These are phyloP conservation scores for Leishmania tropica DNA, from an alignment of 208 protist genomes.

Conservation along the genomic window DNA sequence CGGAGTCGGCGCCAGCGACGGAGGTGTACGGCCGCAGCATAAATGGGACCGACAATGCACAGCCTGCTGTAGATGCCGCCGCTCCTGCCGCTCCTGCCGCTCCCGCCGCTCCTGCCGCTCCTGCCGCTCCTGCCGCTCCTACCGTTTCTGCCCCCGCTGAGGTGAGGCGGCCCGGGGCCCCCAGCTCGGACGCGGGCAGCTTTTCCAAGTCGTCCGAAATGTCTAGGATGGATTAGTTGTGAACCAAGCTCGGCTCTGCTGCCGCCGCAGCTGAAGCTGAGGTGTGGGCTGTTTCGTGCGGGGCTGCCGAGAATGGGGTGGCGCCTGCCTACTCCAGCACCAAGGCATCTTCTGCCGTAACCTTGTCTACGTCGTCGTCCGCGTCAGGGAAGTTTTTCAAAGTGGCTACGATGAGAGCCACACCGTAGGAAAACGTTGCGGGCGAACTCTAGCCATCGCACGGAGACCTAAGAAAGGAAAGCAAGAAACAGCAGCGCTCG, in stretches of 20 bases:
- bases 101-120: background rate
- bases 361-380: constrained; percentile 2
- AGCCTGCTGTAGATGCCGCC: background rate
- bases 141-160: background rate
- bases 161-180: background rate
- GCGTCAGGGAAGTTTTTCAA: constrained; percentile 3
- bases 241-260: too few relatives aligned
- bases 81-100: background rate
- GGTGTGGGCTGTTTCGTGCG: background rate
- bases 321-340: background rate
- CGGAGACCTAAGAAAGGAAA: background rate
- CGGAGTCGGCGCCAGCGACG: constrained; percentile 5
- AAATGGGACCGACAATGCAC: background rate
- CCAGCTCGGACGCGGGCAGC: background rate
- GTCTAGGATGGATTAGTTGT: too few relatives aligned
- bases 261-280: background rate
- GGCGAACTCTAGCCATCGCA: background rate
- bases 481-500: background rate
- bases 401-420: background rate
- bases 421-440: background rate
- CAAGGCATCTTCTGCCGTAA: constrained; percentile 2
- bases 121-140: background rate
- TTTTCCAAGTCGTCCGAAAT: too few relatives aligned
- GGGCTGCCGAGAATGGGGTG: background rate
- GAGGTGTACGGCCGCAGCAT: constrained; percentile 5